Conservation (phyloP, 129 eudicot species). For the Flaveria ramosissima region DNA sequence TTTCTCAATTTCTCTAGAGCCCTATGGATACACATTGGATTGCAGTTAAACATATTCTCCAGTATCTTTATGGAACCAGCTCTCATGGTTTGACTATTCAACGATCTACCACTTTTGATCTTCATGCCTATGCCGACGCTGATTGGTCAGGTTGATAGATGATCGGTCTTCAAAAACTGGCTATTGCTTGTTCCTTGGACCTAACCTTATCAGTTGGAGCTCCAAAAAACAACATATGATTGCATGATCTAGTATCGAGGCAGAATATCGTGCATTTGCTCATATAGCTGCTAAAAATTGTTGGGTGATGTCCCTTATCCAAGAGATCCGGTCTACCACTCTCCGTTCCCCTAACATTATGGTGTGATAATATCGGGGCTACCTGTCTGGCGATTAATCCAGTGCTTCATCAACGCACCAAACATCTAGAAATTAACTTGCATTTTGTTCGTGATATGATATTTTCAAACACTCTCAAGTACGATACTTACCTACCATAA, state of each 20-base stretch:
- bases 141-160: background rate
- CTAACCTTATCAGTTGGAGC: background rate
- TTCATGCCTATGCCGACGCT: background rate
- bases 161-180: background rate
- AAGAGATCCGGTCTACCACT: too few relatives aligned
- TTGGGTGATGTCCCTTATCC: background rate
- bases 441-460: background rate
- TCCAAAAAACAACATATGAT: background rate
- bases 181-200: background rate
- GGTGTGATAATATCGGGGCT: background rate
- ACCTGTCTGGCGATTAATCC: background rate
- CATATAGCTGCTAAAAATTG: background rate
- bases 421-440: too few relatives aligned
- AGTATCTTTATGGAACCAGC: background rate
- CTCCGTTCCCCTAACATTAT: background rate
- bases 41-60: background rate
- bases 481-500: background rate
- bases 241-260: background rate
- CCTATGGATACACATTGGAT: background rate
- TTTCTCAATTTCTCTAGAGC: background rate
- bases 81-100: background rate
- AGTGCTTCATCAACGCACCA: background rate
- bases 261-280: background rate
- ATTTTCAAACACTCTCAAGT: background rate
- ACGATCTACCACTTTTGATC: too few relatives aligned